Conservation (phyloP, 169 alveolate species). For the Plasmodium gonderi region DNA sequence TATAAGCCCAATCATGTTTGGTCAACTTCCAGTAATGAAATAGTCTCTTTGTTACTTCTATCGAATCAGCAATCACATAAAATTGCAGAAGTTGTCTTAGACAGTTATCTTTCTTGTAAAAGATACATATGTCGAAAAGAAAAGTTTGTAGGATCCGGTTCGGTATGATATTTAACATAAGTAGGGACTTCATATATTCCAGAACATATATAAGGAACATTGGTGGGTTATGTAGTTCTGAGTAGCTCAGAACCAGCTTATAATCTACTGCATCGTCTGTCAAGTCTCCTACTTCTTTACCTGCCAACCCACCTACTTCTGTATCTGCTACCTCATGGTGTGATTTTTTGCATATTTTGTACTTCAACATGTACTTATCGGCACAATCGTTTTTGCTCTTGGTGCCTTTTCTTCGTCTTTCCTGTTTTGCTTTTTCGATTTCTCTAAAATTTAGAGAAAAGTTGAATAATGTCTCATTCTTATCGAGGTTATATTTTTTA, state of each 20-base stretch:
- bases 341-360: conserved; percentile 20
- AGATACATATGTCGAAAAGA: conserved; percentile 59
- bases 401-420: not conserved
- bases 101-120: conserved; percentile 56
- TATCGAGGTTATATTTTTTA: conserved; percentile 27
- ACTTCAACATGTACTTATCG: conserved; percentile 43
- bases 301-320: too few relatives aligned
- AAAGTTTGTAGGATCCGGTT: conserved; percentile 62
- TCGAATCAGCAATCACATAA: conserved; percentile 54
- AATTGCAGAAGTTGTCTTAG: conserved; percentile 54
- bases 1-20: conserved; percentile 46
- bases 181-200: conserved; percentile 65
- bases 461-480: conserved; percentile 58
- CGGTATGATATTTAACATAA: conserved; percentile 45
- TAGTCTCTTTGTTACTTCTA: conserved; percentile 59
- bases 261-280: not conserved
- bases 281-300: too few relatives aligned
- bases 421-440: conserved; percentile 15
- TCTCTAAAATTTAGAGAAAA: conserved; percentile 42
- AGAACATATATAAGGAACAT: conserved; percentile 41
- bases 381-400: not conserved
- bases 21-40: conserved; percentile 69
- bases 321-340: too few relatives aligned
- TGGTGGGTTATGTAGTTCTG: conserved; percentile 35
- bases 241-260: not conserved